Evolutionary conservation across 306 rosid genomes (phyloP), one percentile per base, ranked within the genome.

Genomic region (Ochetophila trinervis): DNA sequence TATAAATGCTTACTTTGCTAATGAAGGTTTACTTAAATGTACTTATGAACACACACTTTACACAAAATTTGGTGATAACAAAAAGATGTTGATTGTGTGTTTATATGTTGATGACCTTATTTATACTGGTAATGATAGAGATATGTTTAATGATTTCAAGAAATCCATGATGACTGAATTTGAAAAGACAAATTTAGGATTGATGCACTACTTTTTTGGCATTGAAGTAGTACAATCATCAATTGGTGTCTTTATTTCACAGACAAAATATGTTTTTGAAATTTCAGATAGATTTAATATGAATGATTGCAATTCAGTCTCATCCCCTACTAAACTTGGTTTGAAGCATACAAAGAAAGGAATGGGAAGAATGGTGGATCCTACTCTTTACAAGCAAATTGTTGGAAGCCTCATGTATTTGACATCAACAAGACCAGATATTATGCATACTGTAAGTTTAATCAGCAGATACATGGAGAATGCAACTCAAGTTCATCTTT

Each of bases 211-310:
- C 11, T 54, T 54, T 53, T 50, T 67, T 53, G 63, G 54, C 30
- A 67, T 56, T 2, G 27, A 55, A 15, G 54, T 51, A 11, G 5
- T 20, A 5, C 15, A 55, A 45, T 12, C 8, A 19, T 14, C 4
- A 21, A 22, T 7, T 13, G 27, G 35, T 21, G 30, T 22, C 20
- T 40, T 54, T 40, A 54, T 67, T 1, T 13, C 2, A 7, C 42
- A 63, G 27, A 63, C 23, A 10, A 63, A 63, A n/a, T 45, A 63
- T 63, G 36, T 3, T n/a, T n/a, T n/a, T n/a, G n/a, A n/a, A n/a
- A n/a, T n/a, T n/a, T n/a, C n/a, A n/a, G n/a, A n/a, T n/a, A n/a
- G n/a, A n/a, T n/a, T n/a, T n/a, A n/a, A n/a, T n/a, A n/a, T n/a
- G n/a, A n/a, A n/a, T n/a, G n/a, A n/a, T n/a, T n/a, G n/a, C n/a